Base-by-base conservation (phyloP, 1,284 basidiomycete genomes). In the Pseudozyma tsukubaensis region DNA sequence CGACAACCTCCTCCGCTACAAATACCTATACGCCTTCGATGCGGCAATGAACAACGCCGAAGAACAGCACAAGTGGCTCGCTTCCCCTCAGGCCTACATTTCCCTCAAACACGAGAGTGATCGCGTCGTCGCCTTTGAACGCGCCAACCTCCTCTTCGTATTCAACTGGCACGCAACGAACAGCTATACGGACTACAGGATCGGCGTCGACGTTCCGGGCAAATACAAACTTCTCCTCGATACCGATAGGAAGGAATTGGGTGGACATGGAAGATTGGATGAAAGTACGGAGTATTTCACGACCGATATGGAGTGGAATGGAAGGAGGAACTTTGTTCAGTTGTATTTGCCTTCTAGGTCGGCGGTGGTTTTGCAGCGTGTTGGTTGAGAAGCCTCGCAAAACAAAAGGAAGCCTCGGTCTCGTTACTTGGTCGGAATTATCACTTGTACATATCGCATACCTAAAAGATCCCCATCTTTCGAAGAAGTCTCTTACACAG, bases 141-240 rank as follows among this genome's bases (percentile, higher is more conserved):
- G 96, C 52, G 95, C 92, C 13, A 92, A 92, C 34, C 87, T 98
- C 51, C 86, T 99, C 45, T 99, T 97, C 86, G 88, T 97, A 76
- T 98, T 97, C 89, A 99, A 99, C 86, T 97, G 98, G 89, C 91
- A 97, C 86, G 90, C 93, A 3, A 90, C 88, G 14, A 86, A 93
- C 49, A 94, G 93, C 59, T 99, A 91, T 86, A 90, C 91, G 45
- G 94, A 97, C 85, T 99, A 97, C 86, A 90, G 95, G 42, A 90
- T 98, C 51, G 96, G 96, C 6, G 90, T 96, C 14, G 91, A 97
- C 34, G 88, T 86, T 58, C 86, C 92, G 12, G 96, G 96, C n/a
- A 90, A 94, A 85, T 98, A 98, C 86, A 88, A 86, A 50, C 88
- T 94, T 64, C 86, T 93, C 18, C 86, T 99, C 51, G 91, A 89